Evolutionary conservation across 352 stramenopile genomes (phyloP).

Genomic region (Phytopythium helicoides): DNA sequence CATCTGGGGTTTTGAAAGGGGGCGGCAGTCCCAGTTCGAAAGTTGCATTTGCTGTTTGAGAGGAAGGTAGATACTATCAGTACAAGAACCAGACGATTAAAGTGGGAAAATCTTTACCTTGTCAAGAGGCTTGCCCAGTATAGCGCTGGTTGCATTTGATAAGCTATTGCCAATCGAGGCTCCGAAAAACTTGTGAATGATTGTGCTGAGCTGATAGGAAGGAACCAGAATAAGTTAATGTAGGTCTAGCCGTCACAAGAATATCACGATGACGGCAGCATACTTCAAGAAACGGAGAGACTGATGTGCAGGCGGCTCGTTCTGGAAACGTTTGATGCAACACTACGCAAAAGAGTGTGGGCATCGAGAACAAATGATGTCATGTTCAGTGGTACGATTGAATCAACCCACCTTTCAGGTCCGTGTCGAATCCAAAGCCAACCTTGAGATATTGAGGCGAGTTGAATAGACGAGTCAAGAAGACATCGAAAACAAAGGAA

Average conservation of each 20-base stretch:
- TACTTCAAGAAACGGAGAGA: conserved; percentile 54
- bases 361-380: neutral
- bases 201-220: conserved; percentile 23
- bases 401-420: conserved; percentile 52
- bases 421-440: conserved; percentile 69
- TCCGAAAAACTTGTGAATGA: conserved; percentile 35
- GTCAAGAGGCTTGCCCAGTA: conserved; percentile 55
- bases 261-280: neutral
- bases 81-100: conserved; percentile 3
- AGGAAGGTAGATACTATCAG: neutral
- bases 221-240: too few species aligned
- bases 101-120: conserved; percentile 31
- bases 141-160: conserved; percentile 42
- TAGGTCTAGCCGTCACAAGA: neutral
- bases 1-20: conserved; percentile 43
- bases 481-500: conserved; percentile 42
- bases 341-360: conserved; percentile 21
- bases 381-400: neutral
- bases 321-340: conserved; percentile 74
- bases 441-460: conserved; percentile 40
- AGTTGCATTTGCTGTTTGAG: conserved; percentile 56
- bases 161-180: conserved; percentile 48
- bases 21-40: conserved; percentile 64
- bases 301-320: conserved; percentile 21
- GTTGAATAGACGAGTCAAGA: conserved; percentile 39